Evolutionary conservation across 2,329 filamentous ascomycete genomes (phyloP).

Genomic region (Metarhizium sp.): DNA sequence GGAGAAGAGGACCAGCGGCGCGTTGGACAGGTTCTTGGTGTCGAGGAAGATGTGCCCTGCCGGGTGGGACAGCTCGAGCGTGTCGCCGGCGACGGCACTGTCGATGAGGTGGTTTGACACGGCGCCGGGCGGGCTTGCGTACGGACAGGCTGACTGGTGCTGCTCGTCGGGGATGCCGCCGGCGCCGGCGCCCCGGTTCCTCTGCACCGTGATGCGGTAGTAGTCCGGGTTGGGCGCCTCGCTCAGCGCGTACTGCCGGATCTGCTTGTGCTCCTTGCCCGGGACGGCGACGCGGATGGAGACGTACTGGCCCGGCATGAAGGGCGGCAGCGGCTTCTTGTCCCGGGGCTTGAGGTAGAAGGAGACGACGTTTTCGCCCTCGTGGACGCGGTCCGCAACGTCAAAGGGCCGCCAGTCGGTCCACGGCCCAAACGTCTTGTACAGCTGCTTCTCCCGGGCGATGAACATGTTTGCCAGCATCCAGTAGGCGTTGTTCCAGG

Average conservation of each 20-base stretch:
- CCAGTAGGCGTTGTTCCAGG: conserved; percentile 66
- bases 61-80: conserved; percentile 57
- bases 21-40: conserved; percentile 23
- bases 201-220: conserved; percentile 65
- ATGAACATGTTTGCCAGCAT: conserved; percentile 67
- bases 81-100: conserved; percentile 49
- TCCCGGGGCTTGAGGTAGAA: conserved; percentile 61
- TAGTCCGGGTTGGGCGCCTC: conserved; percentile 51
- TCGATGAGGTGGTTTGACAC: conserved; percentile 64
- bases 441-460: conserved; percentile 52
- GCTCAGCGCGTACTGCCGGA: conserved; percentile 64
- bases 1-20: conserved; percentile 50
- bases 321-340: conserved; percentile 48
- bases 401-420: conserved; percentile 58
- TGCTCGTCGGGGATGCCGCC: background rate
- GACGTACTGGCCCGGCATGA: conserved; percentile 64
- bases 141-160: conserved; percentile 11
- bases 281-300: conserved; percentile 52
- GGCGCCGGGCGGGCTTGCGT: conserved; percentile 43
- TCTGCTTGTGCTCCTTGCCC: conserved; percentile 48
- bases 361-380: conserved; percentile 59
- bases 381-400: conserved; percentile 53
- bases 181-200: conserved; percentile 40
- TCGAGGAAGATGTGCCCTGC: conserved; percentile 52
- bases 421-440: conserved; percentile 53